Conservation (phyloP, 2,329 filamentous ascomycete species). For the Dryadomyces quercivorus region DNA sequence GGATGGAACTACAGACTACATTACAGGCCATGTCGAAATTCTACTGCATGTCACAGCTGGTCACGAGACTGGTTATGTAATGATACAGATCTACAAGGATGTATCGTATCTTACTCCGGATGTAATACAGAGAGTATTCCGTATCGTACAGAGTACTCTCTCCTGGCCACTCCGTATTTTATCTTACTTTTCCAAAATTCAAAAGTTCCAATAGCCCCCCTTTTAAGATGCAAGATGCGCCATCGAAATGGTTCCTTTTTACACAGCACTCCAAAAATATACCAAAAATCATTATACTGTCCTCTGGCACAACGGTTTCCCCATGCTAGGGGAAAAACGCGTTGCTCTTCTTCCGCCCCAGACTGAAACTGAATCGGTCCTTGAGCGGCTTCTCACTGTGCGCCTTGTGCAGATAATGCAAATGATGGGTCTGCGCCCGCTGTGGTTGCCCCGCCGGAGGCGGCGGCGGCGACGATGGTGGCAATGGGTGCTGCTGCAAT, state of each 20-base stretch:
- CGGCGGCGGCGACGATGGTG: neutral
- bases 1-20: no score
- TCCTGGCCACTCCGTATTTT: no score
- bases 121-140: no score
- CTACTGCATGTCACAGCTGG: no score
- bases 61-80: no score
- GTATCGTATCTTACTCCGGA: no score
- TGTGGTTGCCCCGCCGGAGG: neutral
- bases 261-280: neutral
- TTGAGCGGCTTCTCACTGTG: conserved; percentile 1
- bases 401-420: neutral
- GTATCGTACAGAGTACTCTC: no score
- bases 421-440: neutral
- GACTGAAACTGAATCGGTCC: conserved; percentile 53
- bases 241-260: neutral
- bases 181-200: neutral
- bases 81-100: no score
- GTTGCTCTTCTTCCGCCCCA: conserved; percentile 62
- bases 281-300: neutral
- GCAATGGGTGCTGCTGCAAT: neutral
- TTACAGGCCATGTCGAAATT: no score
- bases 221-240: neutral
- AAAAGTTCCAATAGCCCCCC: neutral
- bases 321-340: conserved; percentile 22
- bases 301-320: neutral